A percentile compares a stretch with the other conserved stretches of the same genome.
These are phyloP conservation scores for Periglandula ipomoeae DNA, from an alignment of 2,329 filamentous ascomycete species.

Conservation along the genomic window DNA sequence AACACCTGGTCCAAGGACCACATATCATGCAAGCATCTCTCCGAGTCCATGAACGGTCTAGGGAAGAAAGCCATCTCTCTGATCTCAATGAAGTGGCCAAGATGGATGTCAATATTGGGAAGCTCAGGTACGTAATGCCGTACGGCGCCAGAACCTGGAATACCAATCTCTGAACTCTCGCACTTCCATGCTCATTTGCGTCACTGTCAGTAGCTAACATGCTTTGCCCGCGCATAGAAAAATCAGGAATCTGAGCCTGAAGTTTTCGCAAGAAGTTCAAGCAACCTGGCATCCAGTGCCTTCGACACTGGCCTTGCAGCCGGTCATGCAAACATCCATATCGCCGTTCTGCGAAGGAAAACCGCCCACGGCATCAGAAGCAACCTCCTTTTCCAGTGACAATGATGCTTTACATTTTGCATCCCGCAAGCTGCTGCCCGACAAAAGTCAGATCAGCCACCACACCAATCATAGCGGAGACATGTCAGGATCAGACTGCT, in stretches of 20 bases:
- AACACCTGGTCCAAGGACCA: conserved; percentile 22
- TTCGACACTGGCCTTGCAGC: conserved; percentile 9
- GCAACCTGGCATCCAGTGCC: conserved; percentile 19
- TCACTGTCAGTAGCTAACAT: too few species aligned
- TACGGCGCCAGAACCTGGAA: background rate
- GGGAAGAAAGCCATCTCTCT: conserved; percentile 15
- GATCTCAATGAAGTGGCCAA: conserved; percentile 20
- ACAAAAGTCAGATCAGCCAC: conserved; percentile 10
- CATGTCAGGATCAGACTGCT: conserved; percentile 18
- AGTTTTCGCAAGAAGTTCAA: conserved; percentile 25
- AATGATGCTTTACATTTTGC: conserved; percentile 14
- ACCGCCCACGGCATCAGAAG: conserved; percentile 10
- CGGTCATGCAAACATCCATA: conserved; percentile 13
- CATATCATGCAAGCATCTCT: conserved; percentile 21
- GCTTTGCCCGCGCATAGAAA: conserved; percentile 16
- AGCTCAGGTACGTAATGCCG: conserved; percentile 22
- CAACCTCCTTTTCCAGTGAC: conserved; percentile 11
- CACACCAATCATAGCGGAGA: conserved; percentile 7
- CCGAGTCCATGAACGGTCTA: conserved; percentile 20
- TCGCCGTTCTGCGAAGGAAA: conserved; percentile 16
- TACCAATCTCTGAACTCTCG: background rate
- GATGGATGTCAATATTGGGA: conserved; percentile 24
- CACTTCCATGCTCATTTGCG: background rate
- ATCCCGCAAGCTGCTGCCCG: conserved; percentile 16
- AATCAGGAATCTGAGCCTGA: conserved; percentile 24